Conservation (phyloP, 2,329 filamentous ascomycete species). For the Scedosporium apiospermum region DNA sequence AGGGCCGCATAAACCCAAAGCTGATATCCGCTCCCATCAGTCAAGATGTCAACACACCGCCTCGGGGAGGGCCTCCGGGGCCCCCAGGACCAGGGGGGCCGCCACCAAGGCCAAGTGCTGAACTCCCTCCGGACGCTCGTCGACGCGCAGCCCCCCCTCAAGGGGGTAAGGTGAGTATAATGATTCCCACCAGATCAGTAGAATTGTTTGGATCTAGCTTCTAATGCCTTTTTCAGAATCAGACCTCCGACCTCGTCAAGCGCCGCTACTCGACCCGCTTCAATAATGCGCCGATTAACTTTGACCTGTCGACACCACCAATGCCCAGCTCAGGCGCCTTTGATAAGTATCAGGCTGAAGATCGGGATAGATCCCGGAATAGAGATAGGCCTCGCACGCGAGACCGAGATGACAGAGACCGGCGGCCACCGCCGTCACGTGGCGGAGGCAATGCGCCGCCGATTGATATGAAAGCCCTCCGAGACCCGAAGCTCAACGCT, state of each 20-base stretch:
- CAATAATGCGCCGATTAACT: conserved; percentile 57
- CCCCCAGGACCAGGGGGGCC: conserved; percentile 8
- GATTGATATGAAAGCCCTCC: conserved; percentile 68
- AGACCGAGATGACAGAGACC: conserved; percentile 19
- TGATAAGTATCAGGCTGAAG: conserved; percentile 38
- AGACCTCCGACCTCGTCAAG: conserved; percentile 81
- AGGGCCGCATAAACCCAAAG: conserved; percentile 52
- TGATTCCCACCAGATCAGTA: too few relatives aligned
- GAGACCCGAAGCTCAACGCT: conserved; percentile 67
- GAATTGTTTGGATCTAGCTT: too few relatives aligned
- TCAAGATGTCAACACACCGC: conserved; percentile 29
- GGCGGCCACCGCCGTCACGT: conserved; percentile 44
- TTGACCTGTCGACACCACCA: conserved; percentile 58
- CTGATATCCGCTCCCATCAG: conserved; percentile 54
- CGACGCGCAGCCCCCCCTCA: conserved; percentile 38
- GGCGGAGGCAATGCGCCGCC: conserved; percentile 46
- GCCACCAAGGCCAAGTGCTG: conserved; percentile 10
- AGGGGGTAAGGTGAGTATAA: conserved; percentile 43
- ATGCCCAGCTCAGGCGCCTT: conserved; percentile 58
- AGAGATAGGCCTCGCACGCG: conserved; percentile 17
- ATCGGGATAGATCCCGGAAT: conserved; percentile 4
- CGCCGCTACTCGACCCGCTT: conserved; percentile 90
- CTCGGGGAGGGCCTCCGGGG: conserved; percentile 15
- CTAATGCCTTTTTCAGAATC: conserved; percentile 14
- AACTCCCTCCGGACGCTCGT: conserved; percentile 26